A percentile compares a stretch with the other conserved stretches of the same genome.
These are phyloP conservation scores for Ophiostoma novo-ulmi DNA, from an alignment of 2,329 filamentous ascomycete genomes.

Conservation along the genomic window DNA sequence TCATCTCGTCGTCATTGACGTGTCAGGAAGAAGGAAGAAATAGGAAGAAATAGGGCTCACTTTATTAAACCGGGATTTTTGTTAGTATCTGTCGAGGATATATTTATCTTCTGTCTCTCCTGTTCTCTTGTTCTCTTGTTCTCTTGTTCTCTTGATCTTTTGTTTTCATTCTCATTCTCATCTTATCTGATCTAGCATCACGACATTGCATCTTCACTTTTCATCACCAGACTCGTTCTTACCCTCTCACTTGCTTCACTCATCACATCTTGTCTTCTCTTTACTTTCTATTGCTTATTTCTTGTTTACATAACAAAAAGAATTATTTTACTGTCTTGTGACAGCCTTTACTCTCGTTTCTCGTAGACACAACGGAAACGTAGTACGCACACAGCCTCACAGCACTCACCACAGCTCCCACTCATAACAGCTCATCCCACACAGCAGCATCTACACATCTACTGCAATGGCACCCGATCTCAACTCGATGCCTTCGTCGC, in stretches of 20 bases:
- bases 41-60: neutral
- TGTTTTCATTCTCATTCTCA: neutral
- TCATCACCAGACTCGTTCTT: constrained; percentile 1
- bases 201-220: neutral
- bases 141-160: neutral
- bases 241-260: neutral
- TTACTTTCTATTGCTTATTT: neutral
- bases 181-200: neutral
- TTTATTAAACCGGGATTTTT: neutral
- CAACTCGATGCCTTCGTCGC: constrained; percentile 61
- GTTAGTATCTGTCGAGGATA: neutral
- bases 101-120: neutral
- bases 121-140: constrained; percentile 9
- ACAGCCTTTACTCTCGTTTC: constrained; percentile 21
- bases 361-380: constrained; percentile 19
- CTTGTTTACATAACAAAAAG: constrained; percentile 18
- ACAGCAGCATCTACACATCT: neutral
- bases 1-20: neutral
- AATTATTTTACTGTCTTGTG: constrained; percentile 23
- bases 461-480: constrained; percentile 65
- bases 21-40: neutral
- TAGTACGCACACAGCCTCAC: constrained; percentile 20
- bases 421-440: neutral
- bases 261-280: neutral
- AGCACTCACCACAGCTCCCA: neutral